phyloP scores from a whole-genome alignment of 768 basidiomycete genomes.

The Calocera viscosa region DNA sequence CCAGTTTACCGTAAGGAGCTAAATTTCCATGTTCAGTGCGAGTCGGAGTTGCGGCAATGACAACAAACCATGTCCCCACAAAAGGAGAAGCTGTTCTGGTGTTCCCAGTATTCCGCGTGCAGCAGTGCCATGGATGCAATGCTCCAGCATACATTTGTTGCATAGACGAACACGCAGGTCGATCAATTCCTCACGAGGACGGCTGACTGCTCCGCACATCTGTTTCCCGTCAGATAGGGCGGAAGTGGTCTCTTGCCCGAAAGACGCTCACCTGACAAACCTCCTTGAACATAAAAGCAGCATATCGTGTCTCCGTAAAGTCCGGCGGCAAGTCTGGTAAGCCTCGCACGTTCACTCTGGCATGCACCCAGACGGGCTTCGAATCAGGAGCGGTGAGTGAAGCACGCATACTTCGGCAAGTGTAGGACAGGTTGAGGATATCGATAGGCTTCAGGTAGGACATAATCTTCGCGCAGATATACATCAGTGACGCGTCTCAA shows the following conservation, averaged over 20 bases:
- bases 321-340: conserved; percentile 39
- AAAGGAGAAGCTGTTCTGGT: not conserved
- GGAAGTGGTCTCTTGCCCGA: not conserved
- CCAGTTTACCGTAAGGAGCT: too few relatives aligned
- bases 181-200: not conserved
- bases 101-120: not conserved
- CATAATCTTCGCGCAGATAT: not conserved
- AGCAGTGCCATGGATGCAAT: not conserved
- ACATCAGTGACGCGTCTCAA: too few relatives aligned
- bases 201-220: not conserved
- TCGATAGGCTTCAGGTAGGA: not conserved
- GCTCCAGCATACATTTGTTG: not conserved
- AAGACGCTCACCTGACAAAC: conserved; percentile 38
- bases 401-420: not conserved
- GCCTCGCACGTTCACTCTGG: conserved; percentile 32
- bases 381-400: conserved; percentile 38
- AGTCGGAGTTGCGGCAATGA: not conserved
- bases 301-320: conserved; percentile 41
- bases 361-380: conserved; percentile 38
- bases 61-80: not conserved
- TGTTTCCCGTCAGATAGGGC: not conserved
- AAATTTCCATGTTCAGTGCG: too few relatives aligned
- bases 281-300: conserved; percentile 40
- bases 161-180: not conserved
- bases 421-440: not conserved